Percentiles rank a stretch among this genome's conserved stretches.
These are phyloP conservation scores for Turnera subulata DNA, from an alignment of 345 rosid genomes.

Conservation along the genomic window DNA sequence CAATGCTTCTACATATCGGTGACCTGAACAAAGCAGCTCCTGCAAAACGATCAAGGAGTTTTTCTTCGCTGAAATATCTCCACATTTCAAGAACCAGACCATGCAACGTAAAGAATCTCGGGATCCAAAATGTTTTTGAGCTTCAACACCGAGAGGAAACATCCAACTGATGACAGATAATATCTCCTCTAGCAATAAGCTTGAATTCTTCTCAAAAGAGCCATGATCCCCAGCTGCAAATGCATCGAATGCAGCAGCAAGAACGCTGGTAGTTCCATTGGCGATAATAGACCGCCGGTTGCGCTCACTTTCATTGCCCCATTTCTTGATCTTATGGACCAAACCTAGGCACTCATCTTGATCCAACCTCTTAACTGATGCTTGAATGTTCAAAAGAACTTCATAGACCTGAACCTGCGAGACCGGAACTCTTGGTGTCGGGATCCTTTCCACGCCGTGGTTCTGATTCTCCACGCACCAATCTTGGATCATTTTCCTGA, in stretches of 20 bases:
- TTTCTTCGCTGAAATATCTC: slow-evolving; percentile 23
- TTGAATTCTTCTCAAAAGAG: slow-evolving; percentile 13
- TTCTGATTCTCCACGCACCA: slow-evolving; percentile 51
- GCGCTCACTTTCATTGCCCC: slow-evolving; percentile 52
- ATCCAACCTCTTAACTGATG: slow-evolving; percentile 21
- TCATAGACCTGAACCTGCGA: slow-evolving; percentile 23
- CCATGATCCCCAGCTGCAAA: slow-evolving; percentile 33
- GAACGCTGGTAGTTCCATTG: slow-evolving; percentile 14
- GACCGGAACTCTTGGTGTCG: slow-evolving; percentile 55
- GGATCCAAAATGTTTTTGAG: slow-evolving; percentile 27
- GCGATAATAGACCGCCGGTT: slow-evolving; percentile 29
- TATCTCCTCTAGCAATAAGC: slow-evolving; percentile 34
- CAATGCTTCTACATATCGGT: slow-evolving; percentile 11
- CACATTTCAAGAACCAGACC: slow-evolving; percentile 28
- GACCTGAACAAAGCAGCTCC: slow-evolving; percentile 25
- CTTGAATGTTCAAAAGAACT: slow-evolving; percentile 18
- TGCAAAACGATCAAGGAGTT: slow-evolving; percentile 27
- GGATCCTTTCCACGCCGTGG: slow-evolving; percentile 47
- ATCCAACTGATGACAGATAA: slow-evolving; percentile 28
- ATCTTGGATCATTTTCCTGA: slow-evolving; percentile 54
- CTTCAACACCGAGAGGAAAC: slow-evolving; percentile 36
- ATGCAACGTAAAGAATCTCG: slow-evolving; percentile 28
- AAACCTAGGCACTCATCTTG: slow-evolving; percentile 13
- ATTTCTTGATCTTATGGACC: slow-evolving; percentile 29
- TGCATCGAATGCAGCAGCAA: slow-evolving; percentile 35